phyloP scores from a whole-genome alignment of 345 rosid species.

The Citropsis articulata region DNA sequence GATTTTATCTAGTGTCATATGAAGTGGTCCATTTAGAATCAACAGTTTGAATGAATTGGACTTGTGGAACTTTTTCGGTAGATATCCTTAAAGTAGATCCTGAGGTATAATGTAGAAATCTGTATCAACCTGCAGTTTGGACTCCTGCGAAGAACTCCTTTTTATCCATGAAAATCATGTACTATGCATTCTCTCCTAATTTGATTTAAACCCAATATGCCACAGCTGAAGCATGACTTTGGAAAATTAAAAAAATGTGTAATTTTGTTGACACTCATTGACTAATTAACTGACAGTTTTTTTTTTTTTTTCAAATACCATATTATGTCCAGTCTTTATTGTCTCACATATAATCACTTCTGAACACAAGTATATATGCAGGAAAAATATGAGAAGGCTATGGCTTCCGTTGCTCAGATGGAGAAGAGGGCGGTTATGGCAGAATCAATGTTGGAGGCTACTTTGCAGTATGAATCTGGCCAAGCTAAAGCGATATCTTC shows the following conservation, averaged over 20 bases:
- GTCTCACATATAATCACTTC: not conserved
- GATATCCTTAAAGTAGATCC: not conserved
- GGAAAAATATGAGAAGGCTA: constrained; percentile 88
- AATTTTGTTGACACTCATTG: not conserved
- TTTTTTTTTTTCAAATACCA: not conserved
- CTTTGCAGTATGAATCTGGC: constrained; percentile 73
- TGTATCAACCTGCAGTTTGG: not conserved
- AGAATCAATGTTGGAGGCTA: constrained; percentile 90
- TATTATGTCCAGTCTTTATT: constrained; percentile 1
- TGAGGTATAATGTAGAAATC: not conserved
- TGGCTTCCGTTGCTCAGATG: constrained; percentile 62
- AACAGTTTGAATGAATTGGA: not conserved
- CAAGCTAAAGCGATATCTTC: constrained; percentile 66
- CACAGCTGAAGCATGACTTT: not conserved
- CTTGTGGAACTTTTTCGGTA: not conserved
- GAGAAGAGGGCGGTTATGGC: constrained; percentile 87
- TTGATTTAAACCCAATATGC: constrained; percentile 1
- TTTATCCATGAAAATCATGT: not conserved
- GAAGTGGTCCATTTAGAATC: not conserved
- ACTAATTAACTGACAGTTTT: not conserved
- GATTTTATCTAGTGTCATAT: not conserved
- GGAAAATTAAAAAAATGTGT: not conserved
- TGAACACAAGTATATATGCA: constrained; percentile 30
- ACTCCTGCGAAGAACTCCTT: not conserved
- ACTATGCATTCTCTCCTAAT: not conserved